phyloP scores from a whole-genome alignment of 1,139 yeast species.

The Candida glucosophila region DNA sequence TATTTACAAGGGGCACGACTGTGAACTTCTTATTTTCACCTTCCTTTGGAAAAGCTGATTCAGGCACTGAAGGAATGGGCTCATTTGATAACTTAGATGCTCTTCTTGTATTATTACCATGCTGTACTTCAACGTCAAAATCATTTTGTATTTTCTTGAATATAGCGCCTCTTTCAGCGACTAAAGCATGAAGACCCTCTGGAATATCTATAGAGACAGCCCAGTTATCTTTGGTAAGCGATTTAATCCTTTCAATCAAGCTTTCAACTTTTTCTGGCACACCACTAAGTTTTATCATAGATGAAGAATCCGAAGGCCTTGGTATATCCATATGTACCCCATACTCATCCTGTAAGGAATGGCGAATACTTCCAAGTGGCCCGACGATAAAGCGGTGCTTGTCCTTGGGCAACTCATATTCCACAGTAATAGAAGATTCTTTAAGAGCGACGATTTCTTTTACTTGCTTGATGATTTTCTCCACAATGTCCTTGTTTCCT shows the following conservation, averaged over 20 bases:
- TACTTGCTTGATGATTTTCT: slow-evolving; percentile 57
- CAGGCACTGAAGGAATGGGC: slow-evolving; percentile 40
- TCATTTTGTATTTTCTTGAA: slow-evolving; percentile 49
- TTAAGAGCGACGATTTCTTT: slow-evolving; percentile 55
- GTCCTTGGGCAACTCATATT: slow-evolving; percentile 57
- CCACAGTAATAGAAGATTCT: slow-evolving; percentile 53
- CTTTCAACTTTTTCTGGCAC: slow-evolving; percentile 52
- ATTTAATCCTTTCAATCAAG: slow-evolving; percentile 44
- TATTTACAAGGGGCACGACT: slow-evolving; percentile 20
- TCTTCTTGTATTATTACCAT: slow-evolving; percentile 43
- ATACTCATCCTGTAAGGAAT: slow-evolving; percentile 63
- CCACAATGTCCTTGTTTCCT: slow-evolving; percentile 74
- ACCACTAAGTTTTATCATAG: slow-evolving; percentile 44
- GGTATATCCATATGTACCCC: slow-evolving; percentile 65
- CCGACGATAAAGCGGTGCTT: slow-evolving; percentile 79
- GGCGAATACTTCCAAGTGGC: slow-evolving; percentile 70
- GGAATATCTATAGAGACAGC: slow-evolving; percentile 47
- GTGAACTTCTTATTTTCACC: slow-evolving; percentile 39
- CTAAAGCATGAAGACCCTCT: slow-evolving; percentile 46
- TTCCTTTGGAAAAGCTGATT: slow-evolving; percentile 38
- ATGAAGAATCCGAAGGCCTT: slow-evolving; percentile 41
- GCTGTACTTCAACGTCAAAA: slow-evolving; percentile 53
- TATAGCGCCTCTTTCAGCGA: slow-evolving; percentile 62
- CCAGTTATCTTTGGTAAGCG: slow-evolving; percentile 48
- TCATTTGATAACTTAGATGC: slow-evolving; percentile 43